phyloP scores from a whole-genome alignment of 2,329 filamentous ascomycete species.

The Escovopsis weberi region DNA sequence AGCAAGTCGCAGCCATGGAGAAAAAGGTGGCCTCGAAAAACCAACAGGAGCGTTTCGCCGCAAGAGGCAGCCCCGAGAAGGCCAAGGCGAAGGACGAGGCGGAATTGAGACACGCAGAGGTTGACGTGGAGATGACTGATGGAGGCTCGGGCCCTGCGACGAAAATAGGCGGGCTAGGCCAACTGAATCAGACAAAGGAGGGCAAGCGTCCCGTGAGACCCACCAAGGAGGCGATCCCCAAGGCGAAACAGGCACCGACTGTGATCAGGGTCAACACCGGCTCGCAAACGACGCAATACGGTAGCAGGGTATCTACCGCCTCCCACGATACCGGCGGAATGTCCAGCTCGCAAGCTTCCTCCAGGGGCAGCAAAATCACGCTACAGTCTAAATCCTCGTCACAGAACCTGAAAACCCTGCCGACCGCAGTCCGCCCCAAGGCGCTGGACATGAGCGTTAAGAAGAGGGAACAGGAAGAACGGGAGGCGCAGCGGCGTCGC shows the following conservation, averaged over 20 bases:
- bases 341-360: slow-evolving; percentile 23
- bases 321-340: slow-evolving; percentile 31
- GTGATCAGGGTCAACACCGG: slow-evolving; percentile 57
- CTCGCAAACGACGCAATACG: slow-evolving; percentile 43
- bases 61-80: slow-evolving; percentile 39
- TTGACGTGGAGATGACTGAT: slow-evolving; percentile 42
- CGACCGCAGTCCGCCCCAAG: slow-evolving; percentile 51
- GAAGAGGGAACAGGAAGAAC: slow-evolving; percentile 76
- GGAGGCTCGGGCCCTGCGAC: slow-evolving; percentile 42
- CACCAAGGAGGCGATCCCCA: slow-evolving; percentile 41
- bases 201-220: slow-evolving; percentile 48
- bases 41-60: slow-evolving; percentile 30
- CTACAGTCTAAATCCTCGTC: slow-evolving; percentile 42
- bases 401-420: slow-evolving; percentile 44
- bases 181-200: slow-evolving; percentile 35
- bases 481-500: slow-evolving; percentile 61
- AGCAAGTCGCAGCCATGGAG: slow-evolving; percentile 38
- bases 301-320: slow-evolving; percentile 38
- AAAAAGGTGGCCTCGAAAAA: slow-evolving; percentile 37
- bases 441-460: slow-evolving; percentile 62
- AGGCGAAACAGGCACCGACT: slow-evolving; percentile 51
- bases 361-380: slow-evolving; percentile 57
- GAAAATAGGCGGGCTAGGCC: slow-evolving; percentile 32
- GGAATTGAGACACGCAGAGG: slow-evolving; percentile 16
- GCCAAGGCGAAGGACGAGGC: slow-evolving; percentile 21